Base-by-base conservation (phyloP, 129 eudicot genomes). In the Kitagawia praeruptora region DNA sequence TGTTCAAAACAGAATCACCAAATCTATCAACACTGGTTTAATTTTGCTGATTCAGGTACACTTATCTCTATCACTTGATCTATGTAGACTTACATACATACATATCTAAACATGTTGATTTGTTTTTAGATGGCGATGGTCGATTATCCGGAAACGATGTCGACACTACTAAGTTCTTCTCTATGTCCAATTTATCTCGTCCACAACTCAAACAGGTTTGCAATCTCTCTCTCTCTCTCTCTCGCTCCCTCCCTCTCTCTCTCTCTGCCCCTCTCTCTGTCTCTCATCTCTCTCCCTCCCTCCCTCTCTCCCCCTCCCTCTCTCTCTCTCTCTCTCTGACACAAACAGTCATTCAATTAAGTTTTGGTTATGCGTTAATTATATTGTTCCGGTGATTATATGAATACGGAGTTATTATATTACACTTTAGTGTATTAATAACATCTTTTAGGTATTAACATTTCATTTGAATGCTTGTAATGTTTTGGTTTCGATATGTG, bases 11-110 rank as follows among this genome's bases (percentile, higher is more conserved):
- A 91, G 34, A 85, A 88, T 45, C 87, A 85, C 63, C 85, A 91
- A 74, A 81, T 89, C 75, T 93, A 93, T 76, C 98, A 91, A 64
- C 85, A 86, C 27, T 93, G 98, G 98, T 93, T 93, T 87, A 83
- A 70, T 74, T 79, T 75, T 44, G 95, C 89, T 44, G 98, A 93
- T 88, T 44, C 77, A 74, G 77, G 77, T 74, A 61, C 69, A 6
- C n/a, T 6, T 42, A 5, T 42, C n/a, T 44, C 15, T n/a, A n/a
- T n/a, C 37, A n/a, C 14, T 74, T 39, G 2, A 38, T 28, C 8
- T 39, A 11, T 21, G 2, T n/a, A 18, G 14, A 44, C 6, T 8
- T 44, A 25, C 39, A 72, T 23, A 44, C 38, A 42, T 23, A 40
- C 13, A 19, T 40, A 6, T 34, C 12, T 79, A 67, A 64, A 14